Base-by-base conservation (phyloP, 352 stramenopile genomes). In the Phytophthora pini region DNA sequence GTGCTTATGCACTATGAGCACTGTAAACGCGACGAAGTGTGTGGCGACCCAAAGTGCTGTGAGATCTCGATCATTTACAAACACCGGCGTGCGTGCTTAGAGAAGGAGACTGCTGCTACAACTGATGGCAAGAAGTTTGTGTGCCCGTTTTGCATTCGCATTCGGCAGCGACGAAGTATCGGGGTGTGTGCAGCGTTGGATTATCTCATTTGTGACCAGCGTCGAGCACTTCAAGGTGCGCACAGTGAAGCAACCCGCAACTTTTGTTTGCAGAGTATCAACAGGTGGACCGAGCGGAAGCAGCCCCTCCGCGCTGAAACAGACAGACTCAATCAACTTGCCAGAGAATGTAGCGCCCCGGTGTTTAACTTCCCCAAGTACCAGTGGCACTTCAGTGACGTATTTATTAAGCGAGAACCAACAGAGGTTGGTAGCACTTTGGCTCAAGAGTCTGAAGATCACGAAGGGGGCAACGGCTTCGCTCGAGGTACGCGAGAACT, bases 141-240 rank as follows among this genome's bases (percentile, higher is more conserved):
- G 45, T 82, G 77, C 51, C 71, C 74, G 13, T 80, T 86, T 69
- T 86, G 77, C 47, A 67, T 82, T 59, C 71, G 72, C 27, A 74
- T 83, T 43, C 54, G 47, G 1, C 68, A 80, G 61, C 47, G 75
- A 47, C 64, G 72, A 32, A 76, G 52, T 38, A 45, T 77, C 34
- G 72, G 68, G 10, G 50, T 73, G 8, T 62, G 56, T 43, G 53
- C 46, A 15, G 72, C 68, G 20, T 38, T 76, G 22, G 67, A 80
- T 50, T 49, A 77, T 60, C 34, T 79, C 8, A 77, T 79, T 13
- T 66, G 38, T 65, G 61, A 75, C 26, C 65, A 78, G 38, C 57
- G 68, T 24, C 62, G 68, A 5, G 50, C 50, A 3, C 59, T 80
- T 38, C 72, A 61, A 57, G 56, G 44, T 31, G 36, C 63, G 15